A percentile compares a stretch with the other conserved stretches of the same genome.
Evolutionary conservation across 108 stramenopile genomes (phyloP).

Genomic region (Tribonema minus): DNA sequence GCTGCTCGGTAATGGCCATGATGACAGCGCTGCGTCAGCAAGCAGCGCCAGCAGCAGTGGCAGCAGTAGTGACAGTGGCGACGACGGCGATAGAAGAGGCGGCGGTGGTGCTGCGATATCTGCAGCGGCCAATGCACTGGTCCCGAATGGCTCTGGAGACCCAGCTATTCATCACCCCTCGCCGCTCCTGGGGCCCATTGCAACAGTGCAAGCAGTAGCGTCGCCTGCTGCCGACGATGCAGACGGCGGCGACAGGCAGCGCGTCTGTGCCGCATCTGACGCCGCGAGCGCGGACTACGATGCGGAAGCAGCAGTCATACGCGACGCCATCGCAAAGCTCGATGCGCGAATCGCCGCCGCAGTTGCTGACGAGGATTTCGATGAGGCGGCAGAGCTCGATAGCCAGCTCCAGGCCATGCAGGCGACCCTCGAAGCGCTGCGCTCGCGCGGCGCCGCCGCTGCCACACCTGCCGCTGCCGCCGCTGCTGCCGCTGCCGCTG

Average conservation of each 20-base stretch:
- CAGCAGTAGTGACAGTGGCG: neutral
- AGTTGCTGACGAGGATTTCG: neutral
- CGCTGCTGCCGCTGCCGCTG: neutral
- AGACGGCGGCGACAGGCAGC: neutral
- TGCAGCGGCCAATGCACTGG: neutral
- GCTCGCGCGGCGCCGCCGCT: neutral
- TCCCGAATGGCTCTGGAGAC: no score
- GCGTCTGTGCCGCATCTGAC: no score
- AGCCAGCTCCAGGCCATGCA: neutral
- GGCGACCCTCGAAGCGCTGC: neutral
- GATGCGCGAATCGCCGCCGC: neutral
- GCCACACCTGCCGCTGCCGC: neutral
- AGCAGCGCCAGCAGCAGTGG: neutral
- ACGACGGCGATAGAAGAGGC: neutral
- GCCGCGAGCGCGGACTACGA: neutral
- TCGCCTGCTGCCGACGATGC: neutral
- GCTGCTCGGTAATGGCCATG: no score
- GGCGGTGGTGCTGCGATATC: neutral
- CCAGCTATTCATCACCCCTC: no score
- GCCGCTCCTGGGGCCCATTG: no score
- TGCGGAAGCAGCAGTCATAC: neutral
- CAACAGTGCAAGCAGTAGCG: neutral
- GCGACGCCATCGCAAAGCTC: neutral
- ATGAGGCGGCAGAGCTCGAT: neutral
- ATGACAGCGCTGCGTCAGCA: neutral